Evolutionary conservation across 495 filamentous ascomycete genomes (phyloP), one percentile per base, ranked within the genome.

Genomic region (Penicillium coffeae): DNA sequence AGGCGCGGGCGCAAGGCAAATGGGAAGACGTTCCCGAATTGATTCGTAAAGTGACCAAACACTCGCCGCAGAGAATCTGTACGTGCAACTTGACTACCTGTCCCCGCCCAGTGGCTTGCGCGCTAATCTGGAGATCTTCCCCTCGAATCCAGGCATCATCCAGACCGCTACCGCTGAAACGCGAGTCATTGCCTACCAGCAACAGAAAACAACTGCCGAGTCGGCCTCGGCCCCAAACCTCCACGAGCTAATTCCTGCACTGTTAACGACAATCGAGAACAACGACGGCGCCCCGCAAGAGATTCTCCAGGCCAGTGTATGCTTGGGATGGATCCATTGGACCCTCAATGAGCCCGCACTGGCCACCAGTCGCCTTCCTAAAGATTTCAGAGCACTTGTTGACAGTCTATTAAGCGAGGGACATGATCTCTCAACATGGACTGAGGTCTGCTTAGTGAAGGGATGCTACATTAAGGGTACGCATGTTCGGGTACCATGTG

Each of bases 1-100:
- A 81, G 55, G 89, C 89, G 54, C 86, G 93, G 48, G 93, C 88
- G 62, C 82, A 91, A 59, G 89, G 88, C 21, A 83, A 80, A 59
- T 98, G 93, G 93, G 78, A 87, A 51, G 87, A 87, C 21, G 78
- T 96, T n/a, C 87, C 86, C 21, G 93, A 96, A 70, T 74, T 95
- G 50, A 82, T 88, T 55, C 81, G 90, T 55, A 97, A 98, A 69
- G 80, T 96, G 50, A 86, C 82, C 57, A 96, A 97, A 60, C 92
- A 97, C 79, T 89, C 90, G 50, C 86, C 90, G 38, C 83, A 91
- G 25, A 83, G 86, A 59, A 79, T 78, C 63, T 96, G 93, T 96
- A 84, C 49, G 56, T 51, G 16, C 13, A 51, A 21, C 19, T 36
- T 18, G 38, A 48, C 21, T 32, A 9, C 3, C 30, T 45, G 32